Evolutionary conservation across 768 basidiomycete genomes (phyloP).

Genomic region (Lactarius psammicola): DNA sequence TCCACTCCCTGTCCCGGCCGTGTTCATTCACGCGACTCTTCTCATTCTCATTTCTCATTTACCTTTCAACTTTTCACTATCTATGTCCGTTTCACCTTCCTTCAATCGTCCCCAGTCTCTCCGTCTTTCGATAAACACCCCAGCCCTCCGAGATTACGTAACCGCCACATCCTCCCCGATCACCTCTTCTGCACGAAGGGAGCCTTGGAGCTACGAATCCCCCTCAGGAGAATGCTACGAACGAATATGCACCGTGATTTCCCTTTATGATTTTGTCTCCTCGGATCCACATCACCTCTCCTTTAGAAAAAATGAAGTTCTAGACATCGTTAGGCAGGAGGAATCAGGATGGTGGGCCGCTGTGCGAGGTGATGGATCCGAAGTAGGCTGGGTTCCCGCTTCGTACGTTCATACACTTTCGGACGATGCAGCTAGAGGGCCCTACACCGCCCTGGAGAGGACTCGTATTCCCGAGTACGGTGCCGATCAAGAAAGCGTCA

Average conservation of each 20-base stretch:
- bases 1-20: background rate
- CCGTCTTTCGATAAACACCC: constrained; percentile 18
- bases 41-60: background rate
- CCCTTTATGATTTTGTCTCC: constrained; percentile 66
- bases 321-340: constrained; percentile 67
- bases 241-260: constrained; percentile 53
- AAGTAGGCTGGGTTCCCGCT: constrained; percentile 75
- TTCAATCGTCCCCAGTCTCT: constrained; percentile 18
- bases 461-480: constrained; percentile 45
- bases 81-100: constrained; percentile 20
- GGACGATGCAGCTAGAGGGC: constrained; percentile 49
- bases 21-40: constrained; percentile 1
- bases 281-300: constrained; percentile 59
- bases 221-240: constrained; percentile 36
- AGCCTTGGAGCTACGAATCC: constrained; percentile 27
- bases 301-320: constrained; percentile 64
- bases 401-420: constrained; percentile 61
- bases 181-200: constrained; percentile 3
- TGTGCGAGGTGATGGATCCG: constrained; percentile 49
- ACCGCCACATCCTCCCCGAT: background rate
- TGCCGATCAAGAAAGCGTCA: constrained; percentile 44
- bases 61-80: background rate
- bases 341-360: constrained; percentile 83
- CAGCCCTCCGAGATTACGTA: background rate
- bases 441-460: constrained; percentile 45